Conservation (phyloP, 208 protist species). For the Trypanosoma rangeli region DNA sequence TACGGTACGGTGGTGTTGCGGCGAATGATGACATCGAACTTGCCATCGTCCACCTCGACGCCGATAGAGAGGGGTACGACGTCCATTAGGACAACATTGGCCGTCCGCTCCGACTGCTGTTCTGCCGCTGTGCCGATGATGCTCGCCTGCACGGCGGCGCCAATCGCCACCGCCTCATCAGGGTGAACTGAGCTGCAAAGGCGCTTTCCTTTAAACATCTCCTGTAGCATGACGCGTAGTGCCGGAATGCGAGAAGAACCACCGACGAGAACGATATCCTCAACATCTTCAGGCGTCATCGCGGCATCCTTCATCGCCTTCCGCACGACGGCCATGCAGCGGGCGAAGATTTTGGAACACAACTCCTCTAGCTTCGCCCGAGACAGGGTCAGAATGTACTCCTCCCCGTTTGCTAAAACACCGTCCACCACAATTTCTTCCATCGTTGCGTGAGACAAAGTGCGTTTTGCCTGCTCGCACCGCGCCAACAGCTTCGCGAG, state of each 20-base stretch:
- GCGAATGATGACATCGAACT: conserved; percentile 90
- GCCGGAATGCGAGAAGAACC: conserved; percentile 98
- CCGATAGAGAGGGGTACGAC: conserved; percentile 96
- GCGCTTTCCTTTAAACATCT: conserved; percentile 76
- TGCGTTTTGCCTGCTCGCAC: conserved; percentile 95
- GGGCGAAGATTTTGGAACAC: conserved; percentile 76
- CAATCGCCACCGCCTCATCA: conserved; percentile 99
- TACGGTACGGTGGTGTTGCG: conserved; percentile 91
- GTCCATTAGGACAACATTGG: conserved; percentile 96
- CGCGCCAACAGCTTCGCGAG: conserved; percentile 59
- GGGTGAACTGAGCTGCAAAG: conserved; percentile 94
- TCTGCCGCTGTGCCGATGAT: conserved; percentile 82
- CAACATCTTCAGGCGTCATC: conserved; percentile 76
- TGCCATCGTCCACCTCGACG: conserved; percentile 94
- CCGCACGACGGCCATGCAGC: conserved; percentile 76
- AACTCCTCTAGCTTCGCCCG: conserved; percentile 98
- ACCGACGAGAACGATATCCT: conserved; percentile 95
- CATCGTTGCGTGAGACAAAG: conserved; percentile 90
- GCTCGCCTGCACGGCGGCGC: conserved; percentile 98
- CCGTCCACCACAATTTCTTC: conserved; percentile 97
- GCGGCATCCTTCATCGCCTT: conserved; percentile 87
- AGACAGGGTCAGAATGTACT: conserved; percentile 96
- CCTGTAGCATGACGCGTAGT: conserved; percentile 85
- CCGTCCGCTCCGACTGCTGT: conserved; percentile 73
- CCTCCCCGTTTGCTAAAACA: conserved; percentile 90